A percentile compares a stretch with the other conserved stretches of the same genome.
phyloP scores from a whole-genome alignment of 192 early-diverging fungal species.

The Mortierella hygrophila region DNA sequence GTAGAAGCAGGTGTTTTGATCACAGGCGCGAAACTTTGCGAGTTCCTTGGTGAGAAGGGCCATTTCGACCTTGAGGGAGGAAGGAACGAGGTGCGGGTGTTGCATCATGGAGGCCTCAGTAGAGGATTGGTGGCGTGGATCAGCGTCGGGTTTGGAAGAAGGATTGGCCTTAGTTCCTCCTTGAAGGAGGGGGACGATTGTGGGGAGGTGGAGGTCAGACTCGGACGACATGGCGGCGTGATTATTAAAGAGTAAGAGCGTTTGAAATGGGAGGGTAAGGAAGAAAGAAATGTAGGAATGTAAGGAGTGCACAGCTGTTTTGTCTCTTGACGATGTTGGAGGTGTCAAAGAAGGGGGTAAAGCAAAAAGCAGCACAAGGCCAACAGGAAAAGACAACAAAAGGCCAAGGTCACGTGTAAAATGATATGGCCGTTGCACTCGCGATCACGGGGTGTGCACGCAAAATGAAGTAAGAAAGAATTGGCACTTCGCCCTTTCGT shows the following conservation, averaged over 20 bases:
- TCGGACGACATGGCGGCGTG: conserved; percentile 47
- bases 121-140: conserved; percentile 22
- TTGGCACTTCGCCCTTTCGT: not conserved
- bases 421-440: not conserved
- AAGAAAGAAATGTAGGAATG: not conserved
- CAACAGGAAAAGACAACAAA: not conserved
- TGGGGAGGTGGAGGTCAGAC: conserved; percentile 55
- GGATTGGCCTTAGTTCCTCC: conserved; percentile 22
- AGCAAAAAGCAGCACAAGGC: not conserved
- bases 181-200: conserved; percentile 49
- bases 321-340: not conserved
- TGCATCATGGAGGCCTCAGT: conserved; percentile 31
- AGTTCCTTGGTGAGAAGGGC: conserved; percentile 76
- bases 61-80: conserved; percentile 75
- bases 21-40: conserved; percentile 77
- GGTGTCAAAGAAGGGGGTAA: not conserved
- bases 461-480: not conserved
- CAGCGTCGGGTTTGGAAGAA: conserved; percentile 9
- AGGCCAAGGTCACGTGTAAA: not conserved
- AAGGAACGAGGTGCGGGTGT: conserved; percentile 52
- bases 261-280: not conserved
- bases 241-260: not conserved
- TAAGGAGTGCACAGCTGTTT: not conserved
- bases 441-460: not conserved
- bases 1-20: conserved; percentile 77